These are phyloP conservation scores for Paracamarosporium sp. DNA, from an alignment of 2,329 filamentous ascomycete genomes.

Conservation along the genomic window DNA sequence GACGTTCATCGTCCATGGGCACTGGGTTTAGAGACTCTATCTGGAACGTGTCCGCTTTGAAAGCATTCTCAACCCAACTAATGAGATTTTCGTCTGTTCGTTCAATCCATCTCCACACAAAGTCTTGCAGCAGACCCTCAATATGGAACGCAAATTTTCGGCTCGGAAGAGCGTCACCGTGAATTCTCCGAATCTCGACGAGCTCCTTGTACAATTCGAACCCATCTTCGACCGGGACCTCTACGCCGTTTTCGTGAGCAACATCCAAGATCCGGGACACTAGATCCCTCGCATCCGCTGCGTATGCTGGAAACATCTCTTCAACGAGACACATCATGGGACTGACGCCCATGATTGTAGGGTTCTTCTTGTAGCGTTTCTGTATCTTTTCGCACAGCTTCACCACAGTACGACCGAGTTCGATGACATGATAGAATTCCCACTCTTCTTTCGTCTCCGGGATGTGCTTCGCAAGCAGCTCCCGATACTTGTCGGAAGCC, in stretches of 20 bases:
- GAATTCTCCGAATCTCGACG: constrained; percentile 82
- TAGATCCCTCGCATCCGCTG: constrained; percentile 85
- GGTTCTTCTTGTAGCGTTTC: constrained; percentile 88
- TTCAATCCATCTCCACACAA: constrained; percentile 95
- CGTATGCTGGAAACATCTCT: constrained; percentile 87
- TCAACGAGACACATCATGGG: constrained; percentile 76
- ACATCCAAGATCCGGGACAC: constrained; percentile 80
- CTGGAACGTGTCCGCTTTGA: constrained; percentile 87
- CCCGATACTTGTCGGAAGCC: constrained; percentile 80
- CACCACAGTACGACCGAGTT: constrained; percentile 84
- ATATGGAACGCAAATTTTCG: constrained; percentile 85
- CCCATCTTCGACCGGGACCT: constrained; percentile 87
- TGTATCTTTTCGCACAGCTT: constrained; percentile 87
- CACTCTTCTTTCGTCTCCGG: constrained; percentile 81
- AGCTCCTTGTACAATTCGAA: constrained; percentile 93
- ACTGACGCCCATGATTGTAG: constrained; percentile 81
- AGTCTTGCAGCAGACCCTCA: constrained; percentile 83
- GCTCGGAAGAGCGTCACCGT: constrained; percentile 73
- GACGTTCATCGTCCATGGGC: constrained; percentile 79
- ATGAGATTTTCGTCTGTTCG: constrained; percentile 80
- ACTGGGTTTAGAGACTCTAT: constrained; percentile 71
- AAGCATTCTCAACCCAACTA: constrained; percentile 85
- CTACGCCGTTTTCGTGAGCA: constrained; percentile 71
- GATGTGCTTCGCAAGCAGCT: constrained; percentile 79
- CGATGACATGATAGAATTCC: constrained; percentile 90